A percentile compares a stretch with the other conserved stretches of the same genome.
Conservation (phyloP, 352 stramenopile genomes). For the Globisporangium nodosum region DNA sequence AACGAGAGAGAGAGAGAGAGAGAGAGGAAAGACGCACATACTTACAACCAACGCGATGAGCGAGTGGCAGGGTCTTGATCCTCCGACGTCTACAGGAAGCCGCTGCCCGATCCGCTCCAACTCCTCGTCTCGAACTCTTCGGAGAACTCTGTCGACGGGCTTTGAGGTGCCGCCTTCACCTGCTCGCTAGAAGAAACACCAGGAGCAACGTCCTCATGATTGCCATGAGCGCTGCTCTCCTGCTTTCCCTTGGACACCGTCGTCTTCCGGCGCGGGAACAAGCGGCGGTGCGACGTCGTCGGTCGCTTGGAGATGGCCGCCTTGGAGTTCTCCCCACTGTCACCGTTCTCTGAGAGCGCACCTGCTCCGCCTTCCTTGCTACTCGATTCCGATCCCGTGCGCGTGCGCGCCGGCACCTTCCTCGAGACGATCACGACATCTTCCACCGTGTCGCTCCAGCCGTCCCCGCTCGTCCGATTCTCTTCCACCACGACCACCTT, state of each 20-base stretch:
- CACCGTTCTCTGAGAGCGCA: neutral
- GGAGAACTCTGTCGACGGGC: conserved; percentile 17
- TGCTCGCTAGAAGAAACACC: neutral
- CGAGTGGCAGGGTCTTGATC: too few species aligned
- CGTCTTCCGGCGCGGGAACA: conserved; percentile 4
- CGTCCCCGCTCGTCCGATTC: neutral
- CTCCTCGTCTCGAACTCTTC: conserved; percentile 29
- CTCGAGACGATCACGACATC: conserved; percentile 6
- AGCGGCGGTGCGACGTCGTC: conserved; percentile 1
- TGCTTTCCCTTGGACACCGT: neutral
- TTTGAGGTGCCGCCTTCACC: neutral
- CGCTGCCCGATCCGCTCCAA: conserved; percentile 38
- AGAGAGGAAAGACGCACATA: too few species aligned
- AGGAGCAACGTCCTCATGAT: neutral
- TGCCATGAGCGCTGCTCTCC: neutral
- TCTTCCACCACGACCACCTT: conserved; percentile 28
- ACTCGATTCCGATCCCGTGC: neutral
- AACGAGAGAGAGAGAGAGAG: too few species aligned
- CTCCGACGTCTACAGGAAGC: conserved; percentile 19
- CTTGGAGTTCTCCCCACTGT: neutral
- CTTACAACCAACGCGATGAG: too few species aligned
- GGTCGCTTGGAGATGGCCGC: neutral
- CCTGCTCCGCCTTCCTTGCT: too few species aligned
- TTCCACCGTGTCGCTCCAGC: conserved; percentile 1
- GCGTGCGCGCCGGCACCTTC: neutral